A percentile compares a stretch with the other conserved stretches of the same genome.
Conservation (phyloP, 371 early-diverging fungal species). For the Zychaea mexicana region DNA sequence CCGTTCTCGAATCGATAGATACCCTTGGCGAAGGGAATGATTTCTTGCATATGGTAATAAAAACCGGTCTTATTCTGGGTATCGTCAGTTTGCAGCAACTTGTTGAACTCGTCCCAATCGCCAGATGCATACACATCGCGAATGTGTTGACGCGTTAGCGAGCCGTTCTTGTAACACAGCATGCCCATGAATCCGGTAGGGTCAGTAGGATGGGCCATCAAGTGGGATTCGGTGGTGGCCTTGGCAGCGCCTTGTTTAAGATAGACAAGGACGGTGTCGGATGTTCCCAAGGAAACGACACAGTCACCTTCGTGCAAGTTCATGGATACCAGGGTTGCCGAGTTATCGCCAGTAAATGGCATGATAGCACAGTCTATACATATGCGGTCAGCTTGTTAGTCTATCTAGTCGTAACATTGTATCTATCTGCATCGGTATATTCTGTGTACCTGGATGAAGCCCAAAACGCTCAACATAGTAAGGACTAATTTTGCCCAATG, state of each 20-base stretch:
- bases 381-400: too few relatives aligned
- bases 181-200: constrained; percentile 68
- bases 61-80: constrained; percentile 54
- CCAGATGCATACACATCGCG: constrained; percentile 57
- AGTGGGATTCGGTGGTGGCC: constrained; percentile 57
- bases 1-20: constrained; percentile 66
- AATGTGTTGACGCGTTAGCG: constrained; percentile 72
- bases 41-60: constrained; percentile 76
- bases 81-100: constrained; percentile 30
- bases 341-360: constrained; percentile 87
- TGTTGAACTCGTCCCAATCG: constrained; percentile 66
- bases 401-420: not conserved
- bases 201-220: constrained; percentile 75
- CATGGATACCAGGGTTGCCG: constrained; percentile 72
- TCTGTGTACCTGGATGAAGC: constrained; percentile 52
- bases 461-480: constrained; percentile 61
- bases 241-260: constrained; percentile 48
- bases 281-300: constrained; percentile 80
- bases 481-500: constrained; percentile 39
- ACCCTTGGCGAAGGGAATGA: constrained; percentile 75
- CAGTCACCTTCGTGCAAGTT: constrained; percentile 59
- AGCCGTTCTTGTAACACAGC: constrained; percentile 86
- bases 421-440: not conserved
- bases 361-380: constrained; percentile 57
- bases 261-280: constrained; percentile 76